phyloP scores from a whole-genome alignment of 306 rosid species.

The Trifolium fragiferum region DNA sequence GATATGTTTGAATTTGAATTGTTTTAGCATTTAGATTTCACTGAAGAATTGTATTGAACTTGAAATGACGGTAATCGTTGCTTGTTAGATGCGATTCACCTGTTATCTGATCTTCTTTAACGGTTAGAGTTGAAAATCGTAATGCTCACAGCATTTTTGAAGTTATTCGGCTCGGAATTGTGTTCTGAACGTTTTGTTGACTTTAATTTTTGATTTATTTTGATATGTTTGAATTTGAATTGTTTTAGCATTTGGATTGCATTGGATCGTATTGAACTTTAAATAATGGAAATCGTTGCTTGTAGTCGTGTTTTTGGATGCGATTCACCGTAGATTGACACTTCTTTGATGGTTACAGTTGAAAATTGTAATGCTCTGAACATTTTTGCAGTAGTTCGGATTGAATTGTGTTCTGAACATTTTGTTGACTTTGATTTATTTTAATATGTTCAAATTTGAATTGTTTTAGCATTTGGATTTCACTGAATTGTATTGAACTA shows the following conservation, averaged over 20 bases:
- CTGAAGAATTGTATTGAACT: constrained; percentile 32
- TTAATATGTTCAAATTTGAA: neutral
- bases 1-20: constrained; percentile 9
- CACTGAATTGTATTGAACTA: constrained; percentile 34
- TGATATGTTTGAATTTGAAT: constrained; percentile 3
- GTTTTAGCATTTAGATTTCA: constrained; percentile 36
- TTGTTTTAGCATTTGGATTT: constrained; percentile 25
- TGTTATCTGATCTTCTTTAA: neutral
- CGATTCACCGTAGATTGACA: constrained; percentile 6
- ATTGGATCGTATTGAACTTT: constrained; percentile 31
- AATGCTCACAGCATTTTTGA: constrained; percentile 2
- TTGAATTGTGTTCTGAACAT: neutral
- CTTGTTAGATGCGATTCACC: neutral
- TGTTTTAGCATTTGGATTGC: constrained; percentile 42
- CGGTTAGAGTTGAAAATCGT: neutral
- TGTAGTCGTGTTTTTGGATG: neutral
- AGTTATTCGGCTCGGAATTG: neutral
- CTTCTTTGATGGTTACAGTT: neutral
- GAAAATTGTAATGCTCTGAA: neutral
- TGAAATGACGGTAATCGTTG: neutral
- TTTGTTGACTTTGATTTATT: neutral
- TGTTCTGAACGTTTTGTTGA: constrained; percentile 12
- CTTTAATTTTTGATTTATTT: neutral
- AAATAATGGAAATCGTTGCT: neutral
- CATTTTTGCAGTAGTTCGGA: neutral